Percentiles rank a stretch among this genome's conserved stretches.
These are phyloP conservation scores for Aspergillus biplanus DNA, from an alignment of 495 filamentous ascomycete genomes.

Conservation along the genomic window DNA sequence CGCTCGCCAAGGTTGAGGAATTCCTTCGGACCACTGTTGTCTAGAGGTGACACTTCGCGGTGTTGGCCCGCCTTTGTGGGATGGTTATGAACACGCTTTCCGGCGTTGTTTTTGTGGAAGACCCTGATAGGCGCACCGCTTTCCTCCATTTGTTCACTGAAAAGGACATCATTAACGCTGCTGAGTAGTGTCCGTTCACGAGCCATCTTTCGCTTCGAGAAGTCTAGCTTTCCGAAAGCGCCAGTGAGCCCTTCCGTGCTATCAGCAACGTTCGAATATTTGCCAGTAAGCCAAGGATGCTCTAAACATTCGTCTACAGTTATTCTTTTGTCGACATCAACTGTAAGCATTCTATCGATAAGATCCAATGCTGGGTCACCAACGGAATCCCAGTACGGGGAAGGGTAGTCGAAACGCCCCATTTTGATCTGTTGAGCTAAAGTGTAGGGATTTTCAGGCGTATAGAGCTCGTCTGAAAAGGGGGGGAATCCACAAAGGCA, in stretches of 20 bases:
- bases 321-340: conserved; percentile 79
- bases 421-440: conserved; percentile 89
- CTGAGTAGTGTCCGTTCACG: conserved; percentile 86
- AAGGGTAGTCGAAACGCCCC: conserved; percentile 91
- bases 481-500: conserved; percentile 98
- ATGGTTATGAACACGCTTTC: conserved; percentile 45
- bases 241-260: conserved; percentile 93
- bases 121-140: conserved; percentile 69
- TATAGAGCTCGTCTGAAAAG: conserved; percentile 91
- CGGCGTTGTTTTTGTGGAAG: conserved; percentile 72
- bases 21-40: conserved; percentile 66
- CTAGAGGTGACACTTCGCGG: conserved; percentile 63
- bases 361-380: conserved; percentile 88
- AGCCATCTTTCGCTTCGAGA: conserved; percentile 75
- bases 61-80: conserved; percentile 30
- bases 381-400: conserved; percentile 96
- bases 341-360: conserved; percentile 92
- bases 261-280: conserved; percentile 59
- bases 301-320: conserved; percentile 88
- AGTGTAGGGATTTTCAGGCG: conserved; percentile 76
- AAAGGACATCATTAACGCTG: conserved; percentile 76
- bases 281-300: conserved; percentile 83
- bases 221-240: conserved; percentile 78
- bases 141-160: conserved; percentile 63
- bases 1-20: conserved; percentile 82